These are phyloP conservation scores for Pseudomassariella vexata DNA, from an alignment of 2,329 filamentous ascomycete genomes.

Conservation along the genomic window DNA sequence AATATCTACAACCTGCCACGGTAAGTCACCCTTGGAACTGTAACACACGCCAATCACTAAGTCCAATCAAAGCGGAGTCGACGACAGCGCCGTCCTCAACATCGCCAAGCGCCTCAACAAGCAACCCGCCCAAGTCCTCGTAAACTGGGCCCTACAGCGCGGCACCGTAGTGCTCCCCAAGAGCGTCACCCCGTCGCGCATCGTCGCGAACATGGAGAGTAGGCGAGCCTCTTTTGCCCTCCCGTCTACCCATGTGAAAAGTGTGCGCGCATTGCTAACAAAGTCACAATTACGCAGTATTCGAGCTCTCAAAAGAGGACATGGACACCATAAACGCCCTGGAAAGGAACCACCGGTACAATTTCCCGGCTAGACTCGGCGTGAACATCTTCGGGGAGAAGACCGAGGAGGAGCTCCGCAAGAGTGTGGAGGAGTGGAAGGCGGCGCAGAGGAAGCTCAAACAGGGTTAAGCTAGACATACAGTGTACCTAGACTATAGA, in stretches of 20 bases:
- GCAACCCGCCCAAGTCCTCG: constrained; percentile 46
- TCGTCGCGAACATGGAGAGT: constrained; percentile 37
- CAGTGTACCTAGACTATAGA: too few species aligned
- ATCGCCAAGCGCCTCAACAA: constrained; percentile 46
- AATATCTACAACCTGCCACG: constrained; percentile 30
- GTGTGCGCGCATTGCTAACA: too few species aligned
- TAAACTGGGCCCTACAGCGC: constrained; percentile 49
- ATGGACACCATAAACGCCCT: constrained; percentile 31
- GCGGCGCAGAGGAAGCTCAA: constrained; percentile 25
- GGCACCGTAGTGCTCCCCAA: constrained; percentile 50
- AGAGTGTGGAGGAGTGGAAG: constrained; percentile 28
- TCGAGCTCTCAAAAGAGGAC: constrained; percentile 20
- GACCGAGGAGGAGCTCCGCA: constrained; percentile 27
- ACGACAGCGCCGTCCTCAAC: constrained; percentile 40
- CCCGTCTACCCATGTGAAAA: too few species aligned
- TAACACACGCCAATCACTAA: too few species aligned
- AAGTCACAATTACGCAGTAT: constrained; percentile 1
- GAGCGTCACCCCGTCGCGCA: constrained; percentile 45
- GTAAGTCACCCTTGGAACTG: too few species aligned
- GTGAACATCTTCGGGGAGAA: constrained; percentile 37
- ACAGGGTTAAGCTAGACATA: too few species aligned
- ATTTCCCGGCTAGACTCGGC: constrained; percentile 35
- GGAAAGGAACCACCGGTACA: constrained; percentile 34
- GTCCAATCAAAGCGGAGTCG: too few species aligned
- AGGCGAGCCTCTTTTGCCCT: too few species aligned